A percentile compares a stretch with the other conserved stretches of the same genome.
Conservation (phyloP, 129 eudicot genomes). For the Cynara cardunculus region DNA sequence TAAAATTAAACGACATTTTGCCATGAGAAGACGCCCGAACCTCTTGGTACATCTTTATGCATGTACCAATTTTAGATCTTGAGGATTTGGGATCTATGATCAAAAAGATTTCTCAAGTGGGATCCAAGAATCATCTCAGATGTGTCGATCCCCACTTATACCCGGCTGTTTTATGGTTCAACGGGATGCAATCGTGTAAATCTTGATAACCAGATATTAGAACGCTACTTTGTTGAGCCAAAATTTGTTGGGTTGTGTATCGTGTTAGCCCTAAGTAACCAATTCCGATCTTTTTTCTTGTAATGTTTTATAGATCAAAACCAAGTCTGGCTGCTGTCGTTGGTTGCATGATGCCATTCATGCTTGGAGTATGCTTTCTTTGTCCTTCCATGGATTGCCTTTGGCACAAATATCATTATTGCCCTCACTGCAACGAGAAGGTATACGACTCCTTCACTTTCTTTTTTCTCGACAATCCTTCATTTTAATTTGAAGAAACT, state of each 20-base stretch:
- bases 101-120: not conserved
- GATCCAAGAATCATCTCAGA: not conserved
- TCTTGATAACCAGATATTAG: not conserved
- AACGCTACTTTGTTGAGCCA: not conserved
- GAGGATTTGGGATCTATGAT: not conserved
- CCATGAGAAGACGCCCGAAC: not conserved
- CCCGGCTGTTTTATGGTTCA: not conserved
- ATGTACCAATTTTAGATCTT: not conserved
- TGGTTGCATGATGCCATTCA: constrained; percentile 93
- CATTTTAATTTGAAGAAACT: not conserved
- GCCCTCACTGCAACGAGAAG: constrained; percentile 87
- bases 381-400: constrained; percentile 97
- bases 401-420: constrained; percentile 96
- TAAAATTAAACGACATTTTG: not conserved
- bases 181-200: not conserved
- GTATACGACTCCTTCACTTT: constrained; percentile 24
- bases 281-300: not conserved
- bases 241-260: not conserved
- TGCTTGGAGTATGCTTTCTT: constrained; percentile 92
- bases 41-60: not conserved
- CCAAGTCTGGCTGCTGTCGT: constrained; percentile 84
- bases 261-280: not conserved
- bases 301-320: constrained; percentile 56
- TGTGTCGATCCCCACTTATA: not conserved
- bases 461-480: not conserved